Conservation (phyloP, 768 basidiomycete genomes). For the Rhizopogon vulgaris region DNA sequence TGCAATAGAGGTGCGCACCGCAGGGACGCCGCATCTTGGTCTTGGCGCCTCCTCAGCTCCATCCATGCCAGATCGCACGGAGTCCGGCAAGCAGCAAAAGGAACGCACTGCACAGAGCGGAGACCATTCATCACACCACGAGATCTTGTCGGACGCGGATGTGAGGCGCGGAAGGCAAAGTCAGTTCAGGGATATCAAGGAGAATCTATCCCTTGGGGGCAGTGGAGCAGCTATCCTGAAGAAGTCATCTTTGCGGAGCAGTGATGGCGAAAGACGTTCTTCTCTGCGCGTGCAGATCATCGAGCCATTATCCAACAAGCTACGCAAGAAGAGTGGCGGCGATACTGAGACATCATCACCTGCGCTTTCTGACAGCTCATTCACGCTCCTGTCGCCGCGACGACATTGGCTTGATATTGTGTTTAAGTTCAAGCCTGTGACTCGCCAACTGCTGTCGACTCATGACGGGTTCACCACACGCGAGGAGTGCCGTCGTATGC, state of each 20-base stretch:
- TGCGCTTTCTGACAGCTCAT: constrained; percentile 42
- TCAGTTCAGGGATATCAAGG: constrained; percentile 38
- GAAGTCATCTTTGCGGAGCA: constrained; percentile 40
- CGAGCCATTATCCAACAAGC: constrained; percentile 38
- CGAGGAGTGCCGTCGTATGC: constrained; percentile 64
- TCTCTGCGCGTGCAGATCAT: constrained; percentile 45
- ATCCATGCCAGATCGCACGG: constrained; percentile 11
- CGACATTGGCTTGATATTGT: constrained; percentile 83
- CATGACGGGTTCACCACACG: constrained; percentile 59
- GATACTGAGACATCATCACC: constrained; percentile 23
- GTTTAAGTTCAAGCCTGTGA: constrained; percentile 77
- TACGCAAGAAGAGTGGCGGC: constrained; percentile 22
- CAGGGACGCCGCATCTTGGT: constrained; percentile 14
- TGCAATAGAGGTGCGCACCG: constrained; percentile 55
- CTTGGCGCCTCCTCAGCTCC: constrained; percentile 4
- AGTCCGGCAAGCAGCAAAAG: constrained; percentile 14
- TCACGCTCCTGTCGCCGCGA: constrained; percentile 38
- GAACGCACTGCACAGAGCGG: constrained; percentile 15
- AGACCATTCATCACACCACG: constrained; percentile 31
- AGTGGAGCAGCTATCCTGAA: constrained; percentile 21
- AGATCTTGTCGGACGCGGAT: constrained; percentile 7
- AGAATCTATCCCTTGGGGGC: constrained; percentile 33
- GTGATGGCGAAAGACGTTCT: constrained; percentile 13
- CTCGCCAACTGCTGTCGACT: constrained; percentile 50
- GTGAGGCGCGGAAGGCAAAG: neutral